Conservation (phyloP, 306 rosid species). For the apple (Malus domestica) region DNA sequence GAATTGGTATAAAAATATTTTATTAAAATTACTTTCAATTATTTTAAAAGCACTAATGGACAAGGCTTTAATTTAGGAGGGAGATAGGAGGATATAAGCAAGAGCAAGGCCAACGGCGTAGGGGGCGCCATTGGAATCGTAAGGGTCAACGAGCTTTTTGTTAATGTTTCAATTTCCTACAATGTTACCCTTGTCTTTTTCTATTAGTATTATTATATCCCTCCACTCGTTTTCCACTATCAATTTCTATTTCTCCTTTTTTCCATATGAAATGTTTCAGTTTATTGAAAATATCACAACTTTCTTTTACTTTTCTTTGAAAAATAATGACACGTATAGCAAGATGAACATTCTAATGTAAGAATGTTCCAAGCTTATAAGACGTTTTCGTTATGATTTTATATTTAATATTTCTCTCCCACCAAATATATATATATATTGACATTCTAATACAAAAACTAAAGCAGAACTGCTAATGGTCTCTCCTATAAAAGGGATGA, state of each 20-base stretch:
- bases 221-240: not conserved
- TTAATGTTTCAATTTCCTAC: conserved; percentile 11
- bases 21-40: too few species aligned
- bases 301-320: conserved; percentile 1
- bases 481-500: not conserved
- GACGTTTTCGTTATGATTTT: conserved; percentile 5
- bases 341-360: conserved; percentile 8
- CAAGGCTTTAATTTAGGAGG: conserved; percentile 5
- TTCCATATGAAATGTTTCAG: not conserved
- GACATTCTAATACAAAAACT: not conserved
- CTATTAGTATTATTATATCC: conserved; percentile 19
- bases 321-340: not conserved
- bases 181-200: conserved; percentile 35
- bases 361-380: conserved; percentile 14
- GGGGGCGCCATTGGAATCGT: conserved; percentile 85
- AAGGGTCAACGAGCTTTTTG: conserved; percentile 62
- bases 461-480: too few species aligned
- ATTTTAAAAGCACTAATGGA: too few species aligned
- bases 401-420: not conserved
- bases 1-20: too few species aligned
- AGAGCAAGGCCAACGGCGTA: conserved; percentile 82
- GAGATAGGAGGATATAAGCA: conserved; percentile 1
- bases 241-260: not conserved
- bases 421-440: too few species aligned
- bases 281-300: not conserved